Percentiles rank a stretch among this genome's conserved stretches.
Conservation (phyloP, 2,329 filamentous ascomycete species). For the Raffaelea ambrosiae region DNA sequence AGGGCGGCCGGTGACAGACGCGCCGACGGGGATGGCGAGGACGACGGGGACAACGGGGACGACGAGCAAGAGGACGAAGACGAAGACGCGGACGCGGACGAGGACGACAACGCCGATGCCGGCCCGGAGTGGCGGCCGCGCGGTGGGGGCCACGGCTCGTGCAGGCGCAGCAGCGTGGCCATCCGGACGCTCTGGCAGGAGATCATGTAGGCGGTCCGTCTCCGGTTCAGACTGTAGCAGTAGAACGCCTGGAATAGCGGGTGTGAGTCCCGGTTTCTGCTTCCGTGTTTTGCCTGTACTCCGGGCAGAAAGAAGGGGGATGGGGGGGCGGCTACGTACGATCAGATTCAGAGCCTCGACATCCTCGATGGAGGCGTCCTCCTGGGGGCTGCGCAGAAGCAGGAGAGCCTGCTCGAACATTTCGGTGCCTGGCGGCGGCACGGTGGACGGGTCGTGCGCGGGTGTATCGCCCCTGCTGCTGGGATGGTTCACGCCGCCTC, state of each 20-base stretch:
- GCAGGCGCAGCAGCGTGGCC: slow-evolving; percentile 33
- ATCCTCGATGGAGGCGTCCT: slow-evolving; percentile 1
- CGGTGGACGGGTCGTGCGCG: background rate
- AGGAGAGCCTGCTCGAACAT: slow-evolving; percentile 12
- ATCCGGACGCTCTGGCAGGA: slow-evolving; percentile 35
- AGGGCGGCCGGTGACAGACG: too few relatives aligned
- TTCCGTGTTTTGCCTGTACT: too few relatives aligned
- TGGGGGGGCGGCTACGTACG: too few relatives aligned
- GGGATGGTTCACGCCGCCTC: background rate
- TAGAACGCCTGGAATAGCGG: slow-evolving; percentile 8
- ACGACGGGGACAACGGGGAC: slow-evolving; percentile 12
- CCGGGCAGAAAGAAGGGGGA: too few relatives aligned
- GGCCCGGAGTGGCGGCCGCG: too few relatives aligned
- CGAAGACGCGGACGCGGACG: too few relatives aligned
- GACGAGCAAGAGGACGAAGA: too few relatives aligned
- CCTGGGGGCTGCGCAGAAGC: slow-evolving; percentile 1
- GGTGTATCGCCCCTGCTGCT: background rate
- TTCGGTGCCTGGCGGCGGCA: slow-evolving; percentile 9
- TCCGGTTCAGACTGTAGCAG: slow-evolving; percentile 8
- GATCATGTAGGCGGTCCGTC: slow-evolving; percentile 15
- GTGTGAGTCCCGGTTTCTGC: too few relatives aligned
- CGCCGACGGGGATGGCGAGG: slow-evolving; percentile 16
- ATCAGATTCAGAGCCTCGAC: slow-evolving; percentile 1
- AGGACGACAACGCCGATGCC: too few relatives aligned
- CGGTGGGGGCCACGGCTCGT: slow-evolving; percentile 24